phyloP scores from a whole-genome alignment of 2,329 filamentous ascomycete species.

The Pseudogymnoascus sp. region DNA sequence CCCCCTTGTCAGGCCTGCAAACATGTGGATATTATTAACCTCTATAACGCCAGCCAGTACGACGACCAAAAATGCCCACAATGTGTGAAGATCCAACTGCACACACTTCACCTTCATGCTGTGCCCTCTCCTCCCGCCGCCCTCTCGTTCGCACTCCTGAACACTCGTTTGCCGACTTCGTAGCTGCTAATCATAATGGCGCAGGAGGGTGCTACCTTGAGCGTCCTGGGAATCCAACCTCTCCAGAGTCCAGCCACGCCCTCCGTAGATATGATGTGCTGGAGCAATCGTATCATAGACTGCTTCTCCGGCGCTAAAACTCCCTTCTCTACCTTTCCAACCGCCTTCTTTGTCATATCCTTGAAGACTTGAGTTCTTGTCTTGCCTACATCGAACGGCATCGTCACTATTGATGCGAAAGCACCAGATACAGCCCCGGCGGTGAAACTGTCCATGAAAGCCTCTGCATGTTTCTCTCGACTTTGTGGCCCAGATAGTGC shows the following conservation, averaged over 20 bases:
- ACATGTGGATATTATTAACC: no score
- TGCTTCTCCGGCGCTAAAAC: constrained; percentile 58
- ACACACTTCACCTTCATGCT: no score
- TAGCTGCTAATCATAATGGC: constrained; percentile 99
- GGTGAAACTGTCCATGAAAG: constrained; percentile 80
- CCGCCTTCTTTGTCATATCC: constrained; percentile 34
- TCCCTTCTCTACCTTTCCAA: constrained; percentile 26
- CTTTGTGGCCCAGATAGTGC: constrained; percentile 48
- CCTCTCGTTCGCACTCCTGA: constrained; percentile 61
- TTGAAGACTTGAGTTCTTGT: constrained; percentile 80
- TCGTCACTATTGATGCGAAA: constrained; percentile 79
- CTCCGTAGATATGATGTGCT: constrained; percentile 83
- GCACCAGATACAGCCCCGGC: constrained; percentile 78
- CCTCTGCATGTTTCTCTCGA: constrained; percentile 62
- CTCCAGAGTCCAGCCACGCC: constrained; percentile 74
- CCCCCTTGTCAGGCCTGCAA: no score
- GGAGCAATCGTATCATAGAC: constrained; percentile 73
- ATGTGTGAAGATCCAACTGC: no score
- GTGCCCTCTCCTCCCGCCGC: constrained; percentile 1
- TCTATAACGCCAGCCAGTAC: no score
- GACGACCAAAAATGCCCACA: no score
- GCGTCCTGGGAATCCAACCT: constrained; percentile 81
- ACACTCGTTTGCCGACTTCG: constrained; percentile 87
- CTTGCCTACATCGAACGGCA: constrained; percentile 95
- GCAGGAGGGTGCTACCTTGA: constrained; percentile 92